A percentile compares a stretch with the other conserved stretches of the same genome.
These are phyloP conservation scores for Kockovaella imperatae DNA, from an alignment of 768 basidiomycete genomes.

Conservation along the genomic window DNA sequence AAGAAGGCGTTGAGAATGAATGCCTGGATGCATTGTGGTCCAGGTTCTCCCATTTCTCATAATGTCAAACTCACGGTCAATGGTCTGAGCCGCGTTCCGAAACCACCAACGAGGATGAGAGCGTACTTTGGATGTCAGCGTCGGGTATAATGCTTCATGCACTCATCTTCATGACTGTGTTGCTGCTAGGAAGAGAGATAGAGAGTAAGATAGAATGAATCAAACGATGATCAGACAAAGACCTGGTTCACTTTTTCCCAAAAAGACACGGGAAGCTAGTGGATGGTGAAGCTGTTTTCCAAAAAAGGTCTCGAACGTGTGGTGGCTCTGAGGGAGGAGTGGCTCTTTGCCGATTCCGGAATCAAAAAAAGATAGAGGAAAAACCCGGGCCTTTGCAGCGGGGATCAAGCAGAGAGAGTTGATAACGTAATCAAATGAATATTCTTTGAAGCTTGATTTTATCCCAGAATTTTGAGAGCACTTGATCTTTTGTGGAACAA, in stretches of 20 bases:
- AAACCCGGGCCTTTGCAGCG: too few relatives aligned
- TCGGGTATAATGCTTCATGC: not conserved
- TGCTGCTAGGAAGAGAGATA: not conserved
- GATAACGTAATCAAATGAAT: too few relatives aligned
- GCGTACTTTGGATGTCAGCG: constrained; percentile 27
- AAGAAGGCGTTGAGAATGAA: not conserved
- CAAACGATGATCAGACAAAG: not conserved
- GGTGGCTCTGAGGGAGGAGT: not conserved
- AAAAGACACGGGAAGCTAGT: too few relatives aligned
- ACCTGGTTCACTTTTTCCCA: too few relatives aligned
- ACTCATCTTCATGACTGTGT: constrained; percentile 39
- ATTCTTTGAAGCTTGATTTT: too few relatives aligned
- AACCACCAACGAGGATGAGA: constrained; percentile 50
- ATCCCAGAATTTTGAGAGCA: too few relatives aligned
- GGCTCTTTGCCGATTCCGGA: too few relatives aligned
- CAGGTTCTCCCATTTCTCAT: not conserved
- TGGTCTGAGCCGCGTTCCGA: constrained; percentile 50
- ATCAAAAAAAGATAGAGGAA: too few relatives aligned
- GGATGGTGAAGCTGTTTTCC: too few relatives aligned
- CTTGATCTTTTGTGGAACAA: too few relatives aligned
- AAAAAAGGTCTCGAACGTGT: not conserved
- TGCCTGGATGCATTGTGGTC: not conserved
- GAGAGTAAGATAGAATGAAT: constrained; percentile 5
- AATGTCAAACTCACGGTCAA: constrained; percentile 43
- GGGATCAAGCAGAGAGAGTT: too few relatives aligned